A percentile compares a stretch with the other conserved stretches of the same genome.
Evolutionary conservation across 164 flowering plant genomes (phyloP).

Genomic region (Paratinospora sagittata): DNA sequence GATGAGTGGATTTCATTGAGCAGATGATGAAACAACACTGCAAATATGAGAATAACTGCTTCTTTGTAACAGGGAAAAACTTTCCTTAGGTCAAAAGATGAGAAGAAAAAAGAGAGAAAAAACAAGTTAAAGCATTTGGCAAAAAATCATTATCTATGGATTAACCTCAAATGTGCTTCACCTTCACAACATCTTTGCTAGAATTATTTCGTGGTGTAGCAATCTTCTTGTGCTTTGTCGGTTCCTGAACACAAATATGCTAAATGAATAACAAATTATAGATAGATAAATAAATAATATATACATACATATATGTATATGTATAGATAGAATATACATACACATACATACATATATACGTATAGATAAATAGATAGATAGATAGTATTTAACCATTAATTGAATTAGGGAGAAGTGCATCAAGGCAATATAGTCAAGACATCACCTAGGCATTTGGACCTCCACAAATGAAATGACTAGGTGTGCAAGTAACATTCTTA

Average conservation of each 20-base stretch:
- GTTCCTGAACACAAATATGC: constrained; percentile 43
- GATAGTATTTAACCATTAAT: no score
- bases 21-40: background rate
- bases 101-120: background rate
- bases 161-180: constrained; percentile 13
- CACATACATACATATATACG: no score
- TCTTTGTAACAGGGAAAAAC: no score
- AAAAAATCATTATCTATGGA: background rate
- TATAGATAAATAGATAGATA: no score
- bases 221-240: constrained; percentile 42
- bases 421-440: no score
- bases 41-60: background rate
- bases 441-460: no score
- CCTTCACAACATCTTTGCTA: constrained; percentile 45
- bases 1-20: no score
- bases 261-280: background rate
- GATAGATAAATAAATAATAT: no score
- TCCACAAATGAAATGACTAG: background rate
- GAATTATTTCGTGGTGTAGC: constrained; percentile 40
- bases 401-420: no score
- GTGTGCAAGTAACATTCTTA: background rate
- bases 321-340: no score
- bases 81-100: background rate
- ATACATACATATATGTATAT: background rate
- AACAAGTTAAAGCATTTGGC: background rate